A percentile compares a stretch with the other conserved stretches of the same genome.
phyloP scores from a whole-genome alignment of 345 rosid genomes.

The Camelina neglecta region DNA sequence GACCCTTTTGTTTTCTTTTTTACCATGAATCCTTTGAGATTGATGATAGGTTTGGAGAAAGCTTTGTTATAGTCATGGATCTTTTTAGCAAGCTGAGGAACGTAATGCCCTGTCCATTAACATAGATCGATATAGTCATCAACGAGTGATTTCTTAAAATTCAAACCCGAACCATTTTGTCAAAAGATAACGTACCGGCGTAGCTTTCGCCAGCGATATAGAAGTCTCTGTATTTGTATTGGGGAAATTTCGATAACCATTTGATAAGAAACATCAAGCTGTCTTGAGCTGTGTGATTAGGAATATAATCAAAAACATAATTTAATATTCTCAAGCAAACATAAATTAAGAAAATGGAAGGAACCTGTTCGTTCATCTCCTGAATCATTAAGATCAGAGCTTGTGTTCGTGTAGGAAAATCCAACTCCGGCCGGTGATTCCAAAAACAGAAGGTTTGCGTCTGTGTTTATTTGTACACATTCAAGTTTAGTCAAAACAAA shows the following conservation, averaged over 20 bases:
- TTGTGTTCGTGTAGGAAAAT: conserved; percentile 90
- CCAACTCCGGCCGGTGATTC: conserved; percentile 99
- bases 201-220: conserved; percentile 94
- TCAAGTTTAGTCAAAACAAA: not conserved
- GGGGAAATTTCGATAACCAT: conserved; percentile 94
- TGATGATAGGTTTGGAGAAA: conserved; percentile 57
- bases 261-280: conserved; percentile 65
- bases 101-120: conserved; percentile 72
- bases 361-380: conserved; percentile 86
- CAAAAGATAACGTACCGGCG: conserved; percentile 56
- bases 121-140: not conserved
- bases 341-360: no score
- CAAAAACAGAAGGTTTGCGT: conserved; percentile 84
- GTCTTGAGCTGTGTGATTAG: conserved; percentile 76
- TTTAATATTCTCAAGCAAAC: not conserved
- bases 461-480: conserved; percentile 46
- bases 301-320: not conserved
- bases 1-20: not conserved
- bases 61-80: conserved; percentile 68
- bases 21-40: conserved; percentile 90
- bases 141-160: not conserved
- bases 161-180: not conserved
- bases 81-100: conserved; percentile 90
- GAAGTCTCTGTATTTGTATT: conserved; percentile 77
- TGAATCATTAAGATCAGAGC: conserved; percentile 63